Conservation (phyloP, 2,329 filamentous ascomycete species). For the Fonsecaea pedrosoi region DNA sequence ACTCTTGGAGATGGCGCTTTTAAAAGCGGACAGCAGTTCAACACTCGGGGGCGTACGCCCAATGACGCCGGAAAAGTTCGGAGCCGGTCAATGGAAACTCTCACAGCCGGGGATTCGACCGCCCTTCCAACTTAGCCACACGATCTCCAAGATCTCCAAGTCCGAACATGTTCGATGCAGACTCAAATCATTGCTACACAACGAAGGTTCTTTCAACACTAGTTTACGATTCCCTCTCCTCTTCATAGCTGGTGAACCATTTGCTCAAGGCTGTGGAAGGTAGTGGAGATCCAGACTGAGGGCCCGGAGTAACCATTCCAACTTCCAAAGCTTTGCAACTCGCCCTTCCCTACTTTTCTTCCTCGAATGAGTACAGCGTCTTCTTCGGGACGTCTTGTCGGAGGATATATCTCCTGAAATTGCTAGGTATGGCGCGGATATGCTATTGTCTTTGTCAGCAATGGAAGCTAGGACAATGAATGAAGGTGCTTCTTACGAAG, state of each 20-base stretch:
- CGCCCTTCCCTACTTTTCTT: neutral
- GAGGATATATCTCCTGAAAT: conserved; percentile 5
- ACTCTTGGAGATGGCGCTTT: neutral
- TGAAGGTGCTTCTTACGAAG: neutral
- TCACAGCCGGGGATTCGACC: neutral
- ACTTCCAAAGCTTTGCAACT: neutral
- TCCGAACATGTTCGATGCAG: neutral
- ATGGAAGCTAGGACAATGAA: neutral
- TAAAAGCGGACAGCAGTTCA: neutral
- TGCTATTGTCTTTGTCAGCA: neutral
- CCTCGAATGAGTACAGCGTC: conserved; percentile 1
- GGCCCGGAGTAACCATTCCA: neutral
- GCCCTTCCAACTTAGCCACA: neutral
- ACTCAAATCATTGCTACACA: neutral
- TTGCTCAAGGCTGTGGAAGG: neutral
- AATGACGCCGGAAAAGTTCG: conserved; percentile 2
- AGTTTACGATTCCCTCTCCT: neutral
- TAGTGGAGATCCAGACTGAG: neutral
- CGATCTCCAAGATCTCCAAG: neutral
- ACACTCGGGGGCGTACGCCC: neutral
- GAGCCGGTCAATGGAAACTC: neutral
- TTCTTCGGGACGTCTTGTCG: conserved; percentile 2
- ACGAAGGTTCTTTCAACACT: neutral
- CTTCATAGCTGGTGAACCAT: neutral
- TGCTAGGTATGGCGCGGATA: conserved; percentile 3